Evolutionary conservation across 257 asterid genomes (phyloP), one percentile per base, ranked within the genome.

Genomic region (Verbascum thapsus): DNA sequence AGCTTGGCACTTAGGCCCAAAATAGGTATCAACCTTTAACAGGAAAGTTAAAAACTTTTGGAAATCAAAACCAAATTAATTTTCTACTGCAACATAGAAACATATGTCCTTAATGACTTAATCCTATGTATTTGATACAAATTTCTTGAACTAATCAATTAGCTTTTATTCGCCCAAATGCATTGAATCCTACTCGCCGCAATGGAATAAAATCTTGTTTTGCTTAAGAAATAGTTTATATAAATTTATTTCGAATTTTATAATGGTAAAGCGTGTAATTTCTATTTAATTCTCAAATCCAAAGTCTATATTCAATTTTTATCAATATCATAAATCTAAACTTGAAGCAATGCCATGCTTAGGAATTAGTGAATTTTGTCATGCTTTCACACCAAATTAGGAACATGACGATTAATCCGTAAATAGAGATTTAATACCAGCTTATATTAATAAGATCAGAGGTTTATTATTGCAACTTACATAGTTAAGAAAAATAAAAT

Each of bases 171-270:
- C n/a, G 5, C 3, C 15, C 5, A 42, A 17, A 13, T 66, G 37
- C 80, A 74, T 39, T 75, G 67, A 53, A 65, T 70, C 68, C 43
- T 38, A 44, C 45, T 66, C 48, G 68, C 73, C 68, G 72, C 53
- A 68, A 68, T 57, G 54, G 68, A 59, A 69, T 64, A 52, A 58
- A 35, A 13, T n/a, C 60, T 43, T 38, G 50, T 42, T 63, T 72
- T 63, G 75, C 78, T 72, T 72, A 26, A 44, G 39, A 10, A 15
- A 63, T 26, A 53, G 63, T 11, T 39, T 43, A 26, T 40, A 5
- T 2, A 61, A 53, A 19, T 6, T 8, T 62, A 16, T 47, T 12
- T 53, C 54, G 4, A 52, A 44, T 58, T 66, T 54, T 44, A 45
- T 37, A 53, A 39, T 42, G 15, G 49, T 41, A 26, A 61, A 66